phyloP scores from a whole-genome alignment of 306 rosid species.

The Quercus suber region DNA sequence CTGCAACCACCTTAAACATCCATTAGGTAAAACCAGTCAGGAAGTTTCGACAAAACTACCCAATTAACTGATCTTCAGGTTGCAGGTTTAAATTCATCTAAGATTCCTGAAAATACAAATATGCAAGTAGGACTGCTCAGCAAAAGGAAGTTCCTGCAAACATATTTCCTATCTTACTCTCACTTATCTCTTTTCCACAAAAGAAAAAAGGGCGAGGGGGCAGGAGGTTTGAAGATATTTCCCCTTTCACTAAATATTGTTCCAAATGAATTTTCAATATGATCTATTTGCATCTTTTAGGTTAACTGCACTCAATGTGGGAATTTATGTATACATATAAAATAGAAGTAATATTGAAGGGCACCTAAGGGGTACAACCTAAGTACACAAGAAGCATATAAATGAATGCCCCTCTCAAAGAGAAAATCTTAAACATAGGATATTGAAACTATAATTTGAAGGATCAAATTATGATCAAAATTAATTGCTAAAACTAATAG shows the following conservation, averaged over 20 bases:
- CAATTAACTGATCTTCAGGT: background rate
- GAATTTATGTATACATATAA: background rate
- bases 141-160: too few species aligned
- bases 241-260: too few species aligned
- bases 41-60: background rate
- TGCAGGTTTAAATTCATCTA: background rate
- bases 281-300: background rate
- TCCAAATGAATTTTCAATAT: too few species aligned
- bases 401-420: background rate
- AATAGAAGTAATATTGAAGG: background rate
- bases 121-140: too few species aligned
- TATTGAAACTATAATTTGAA: background rate
- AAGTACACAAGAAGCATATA: background rate
- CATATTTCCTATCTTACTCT: too few species aligned
- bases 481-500: background rate
- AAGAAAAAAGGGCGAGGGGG: too few species aligned
- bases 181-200: too few species aligned
- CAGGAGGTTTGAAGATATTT: too few species aligned
- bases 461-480: background rate
- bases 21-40: background rate
- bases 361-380: background rate
- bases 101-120: too few species aligned
- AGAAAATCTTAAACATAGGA: background rate
- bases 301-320: background rate
- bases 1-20: background rate